Base-by-base conservation (phyloP, 2,329 filamentous ascomycete genomes). In the Exutisphaerella laricina region DNA sequence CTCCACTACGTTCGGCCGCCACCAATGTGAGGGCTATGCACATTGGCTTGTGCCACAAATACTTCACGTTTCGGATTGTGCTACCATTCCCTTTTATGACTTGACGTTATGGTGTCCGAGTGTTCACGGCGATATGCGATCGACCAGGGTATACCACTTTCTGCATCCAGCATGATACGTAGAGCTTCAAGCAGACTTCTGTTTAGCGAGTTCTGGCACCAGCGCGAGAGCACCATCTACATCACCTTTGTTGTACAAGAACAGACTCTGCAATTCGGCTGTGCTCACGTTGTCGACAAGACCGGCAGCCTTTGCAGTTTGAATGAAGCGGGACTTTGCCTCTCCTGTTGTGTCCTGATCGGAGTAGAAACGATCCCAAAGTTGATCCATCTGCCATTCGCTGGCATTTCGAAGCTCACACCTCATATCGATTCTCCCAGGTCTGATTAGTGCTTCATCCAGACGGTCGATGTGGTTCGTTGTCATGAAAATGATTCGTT, bases 351-450 rank as follows among this genome's bases (percentile, higher is more conserved):
- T 53, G 59, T 95, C 89, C 17, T 87, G 70, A 23, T 94, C 86
- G 3, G 85, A 84, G 60, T 97, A 98, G 69, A 97, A 98, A 14
- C 92, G 80, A 64, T 94, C 84, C 88, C 90, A 98, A 69, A 98
- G 85, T 64, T 84, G 75, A 10, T 72, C 78, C 13, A 94, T 89
- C 66, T 97, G 92, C 63, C 85, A 84, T 45, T 80, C 75, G 2
- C 85, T 90, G 22, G 90, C 88, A 65, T 95, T 85, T 26, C 89
- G 90, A 36, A 98, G 83, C 41, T 87, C 79, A 3, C 94, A 78
- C 54, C 87, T 92, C 83, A 97, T 85, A 65, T 98, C 92, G 1
- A 98, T 88, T 36, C 92, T 78, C 1, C 92, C 92, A 0, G 92
- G 92, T 17, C 92, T 77, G 35, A 97, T 87, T 30, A 98, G 69